These are phyloP conservation scores for Aegilops bicornis DNA, from an alignment of 176 grass and related monocot genomes.

Conservation along the genomic window DNA sequence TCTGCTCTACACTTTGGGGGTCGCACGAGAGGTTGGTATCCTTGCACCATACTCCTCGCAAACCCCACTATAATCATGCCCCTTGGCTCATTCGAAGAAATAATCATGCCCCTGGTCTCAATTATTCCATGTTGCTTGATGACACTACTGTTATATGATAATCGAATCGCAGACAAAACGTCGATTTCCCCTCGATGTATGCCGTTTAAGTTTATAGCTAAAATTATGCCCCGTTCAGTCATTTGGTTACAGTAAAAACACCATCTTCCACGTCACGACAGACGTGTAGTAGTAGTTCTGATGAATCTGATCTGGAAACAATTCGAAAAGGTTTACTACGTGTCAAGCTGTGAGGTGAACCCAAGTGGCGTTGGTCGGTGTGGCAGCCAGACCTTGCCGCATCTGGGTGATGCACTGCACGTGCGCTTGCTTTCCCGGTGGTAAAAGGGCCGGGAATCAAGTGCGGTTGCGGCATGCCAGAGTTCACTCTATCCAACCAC, in stretches of 20 bases:
- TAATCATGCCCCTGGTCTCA: neutral
- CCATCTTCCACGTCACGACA: neutral
- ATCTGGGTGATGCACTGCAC: neutral
- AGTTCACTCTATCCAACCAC: conserved; percentile 32
- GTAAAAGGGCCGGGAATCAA: conserved; percentile 6
- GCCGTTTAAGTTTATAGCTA: no score
- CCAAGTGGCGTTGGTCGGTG: neutral
- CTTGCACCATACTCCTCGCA: conserved; percentile 16
- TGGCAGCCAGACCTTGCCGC: neutral
- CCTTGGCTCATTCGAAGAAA: neutral
- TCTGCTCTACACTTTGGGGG: conserved; percentile 23
- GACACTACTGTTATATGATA: neutral
- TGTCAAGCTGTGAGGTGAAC: neutral
- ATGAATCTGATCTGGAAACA: neutral
- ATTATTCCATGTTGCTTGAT: neutral
- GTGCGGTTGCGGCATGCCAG: neutral
- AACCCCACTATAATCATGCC: conserved; percentile 7
- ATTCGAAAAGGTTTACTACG: neutral
- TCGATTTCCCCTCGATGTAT: neutral
- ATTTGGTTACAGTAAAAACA: neutral
- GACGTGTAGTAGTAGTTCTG: neutral
- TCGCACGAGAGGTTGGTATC: conserved; percentile 23
- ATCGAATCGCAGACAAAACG: conserved; percentile 21
- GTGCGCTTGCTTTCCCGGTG: neutral
- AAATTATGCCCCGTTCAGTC: neutral